phyloP scores from a whole-genome alignment of 2,329 filamentous ascomycete genomes.

The Fusarium sp. region DNA sequence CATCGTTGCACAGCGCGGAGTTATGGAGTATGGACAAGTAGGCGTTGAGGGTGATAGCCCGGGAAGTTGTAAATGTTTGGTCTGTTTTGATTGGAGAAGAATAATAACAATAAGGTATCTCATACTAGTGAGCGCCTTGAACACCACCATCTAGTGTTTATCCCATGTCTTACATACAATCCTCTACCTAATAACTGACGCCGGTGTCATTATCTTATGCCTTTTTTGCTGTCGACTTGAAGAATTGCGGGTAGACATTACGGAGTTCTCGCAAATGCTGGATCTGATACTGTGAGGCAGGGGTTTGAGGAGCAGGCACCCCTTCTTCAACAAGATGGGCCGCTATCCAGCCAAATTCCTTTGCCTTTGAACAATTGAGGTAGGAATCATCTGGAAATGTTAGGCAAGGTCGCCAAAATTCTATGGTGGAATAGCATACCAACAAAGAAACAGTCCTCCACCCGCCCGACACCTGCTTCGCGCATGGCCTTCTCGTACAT shows the following conservation, averaged over 20 bases:
- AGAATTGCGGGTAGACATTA: conserved; percentile 81
- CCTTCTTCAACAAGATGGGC: conserved; percentile 86
- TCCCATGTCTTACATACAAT: not conserved
- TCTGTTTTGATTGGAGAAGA: conserved; percentile 5
- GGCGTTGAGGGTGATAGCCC: not conserved
- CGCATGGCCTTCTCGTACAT: conserved; percentile 92
- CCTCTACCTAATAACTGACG: not conserved
- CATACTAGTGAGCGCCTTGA: conserved; percentile 20
- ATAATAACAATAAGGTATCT: conserved; percentile 31
- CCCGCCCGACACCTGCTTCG: conserved; percentile 75
- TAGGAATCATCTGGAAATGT: conserved; percentile 78
- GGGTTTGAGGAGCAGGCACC: conserved; percentile 67
- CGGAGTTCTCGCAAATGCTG: conserved; percentile 78
- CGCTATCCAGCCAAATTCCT: conserved; percentile 84
- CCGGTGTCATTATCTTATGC: not conserved
- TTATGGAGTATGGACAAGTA: conserved; percentile 19
- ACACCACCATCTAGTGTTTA: conserved; percentile 27
- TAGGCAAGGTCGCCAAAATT: not conserved
- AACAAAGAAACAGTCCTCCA: conserved; percentile 87
- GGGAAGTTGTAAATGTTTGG: not conserved
- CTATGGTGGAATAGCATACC: conserved; percentile 64
- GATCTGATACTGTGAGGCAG: conserved; percentile 79
- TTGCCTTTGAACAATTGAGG: conserved; percentile 79
- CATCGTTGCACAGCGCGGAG: conserved; percentile 34
- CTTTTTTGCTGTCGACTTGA: conserved; percentile 63